Conservation (phyloP, 176 grass and related monocot genomes). For the Lolium multiflorum region DNA sequence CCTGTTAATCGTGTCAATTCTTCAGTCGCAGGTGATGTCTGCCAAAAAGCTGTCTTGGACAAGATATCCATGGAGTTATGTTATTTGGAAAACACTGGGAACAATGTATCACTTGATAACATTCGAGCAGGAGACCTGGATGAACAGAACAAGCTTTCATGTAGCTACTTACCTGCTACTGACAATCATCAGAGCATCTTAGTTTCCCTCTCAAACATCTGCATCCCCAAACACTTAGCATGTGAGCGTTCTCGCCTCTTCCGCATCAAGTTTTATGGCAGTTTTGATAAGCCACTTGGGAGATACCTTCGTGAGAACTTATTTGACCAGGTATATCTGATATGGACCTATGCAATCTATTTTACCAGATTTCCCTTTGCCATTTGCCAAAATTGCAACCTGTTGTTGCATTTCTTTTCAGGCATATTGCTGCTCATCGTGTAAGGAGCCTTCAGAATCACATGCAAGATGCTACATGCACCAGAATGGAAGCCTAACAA, state of each 20-base stretch:
- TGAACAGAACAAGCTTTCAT: slow-evolving; percentile 49
- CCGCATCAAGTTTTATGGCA: slow-evolving; percentile 94
- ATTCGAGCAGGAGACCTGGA: slow-evolving; percentile 42
- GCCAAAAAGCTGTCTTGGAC: slow-evolving; percentile 28
- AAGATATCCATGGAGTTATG: slow-evolving; percentile 21
- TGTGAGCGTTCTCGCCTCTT: slow-evolving; percentile 67
- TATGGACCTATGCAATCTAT: slow-evolving; percentile 12
- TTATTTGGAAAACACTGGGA: slow-evolving; percentile 20
- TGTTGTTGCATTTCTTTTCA: slow-evolving; percentile 39
- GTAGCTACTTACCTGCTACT: slow-evolving; percentile 58
- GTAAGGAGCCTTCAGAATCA: slow-evolving; percentile 82
- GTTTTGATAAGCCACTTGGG: slow-evolving; percentile 91
- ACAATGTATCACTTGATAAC: slow-evolving; percentile 29
- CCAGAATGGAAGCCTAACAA: slow-evolving; percentile 79
- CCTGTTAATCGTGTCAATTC: slow-evolving; percentile 28
- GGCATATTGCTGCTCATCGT: slow-evolving; percentile 69
- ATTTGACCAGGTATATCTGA: slow-evolving; percentile 79
- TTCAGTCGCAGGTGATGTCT: slow-evolving; percentile 20
- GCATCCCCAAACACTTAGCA: slow-evolving; percentile 62
- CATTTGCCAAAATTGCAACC: slow-evolving; percentile 3
- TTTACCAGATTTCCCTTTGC: neutral
- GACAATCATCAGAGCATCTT: slow-evolving; percentile 79
- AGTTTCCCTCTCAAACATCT: slow-evolving; percentile 83
- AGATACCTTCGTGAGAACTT: slow-evolving; percentile 88
- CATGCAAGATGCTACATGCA: slow-evolving; percentile 89